phyloP scores from a whole-genome alignment of 768 basidiomycete genomes.

The Trametes punicea region DNA sequence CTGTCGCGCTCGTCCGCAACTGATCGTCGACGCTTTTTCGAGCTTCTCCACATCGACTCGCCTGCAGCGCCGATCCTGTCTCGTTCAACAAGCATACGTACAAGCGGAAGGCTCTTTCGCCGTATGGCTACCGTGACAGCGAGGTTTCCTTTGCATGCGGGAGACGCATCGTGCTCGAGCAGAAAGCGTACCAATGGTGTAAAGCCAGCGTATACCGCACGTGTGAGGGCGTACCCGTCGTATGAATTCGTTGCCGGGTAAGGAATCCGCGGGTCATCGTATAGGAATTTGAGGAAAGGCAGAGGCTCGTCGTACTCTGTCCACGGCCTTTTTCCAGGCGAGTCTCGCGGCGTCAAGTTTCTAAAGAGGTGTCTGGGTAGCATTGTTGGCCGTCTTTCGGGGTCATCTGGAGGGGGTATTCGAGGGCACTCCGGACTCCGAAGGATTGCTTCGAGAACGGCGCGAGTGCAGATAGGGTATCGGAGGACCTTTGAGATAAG shows the following conservation, averaged over 20 bases:
- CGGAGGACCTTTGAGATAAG: conserved; percentile 50
- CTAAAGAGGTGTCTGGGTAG: conserved; percentile 70
- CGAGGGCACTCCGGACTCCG: conserved; percentile 21
- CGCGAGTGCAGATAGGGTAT: conserved; percentile 44
- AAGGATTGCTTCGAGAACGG: conserved; percentile 47
- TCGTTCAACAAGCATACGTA: conserved; percentile 77
- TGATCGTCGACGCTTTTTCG: not conserved
- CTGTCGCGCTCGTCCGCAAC: not conserved
- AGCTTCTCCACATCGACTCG: not conserved
- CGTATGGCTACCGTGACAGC: conserved; percentile 75
- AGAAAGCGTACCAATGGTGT: conserved; percentile 66
- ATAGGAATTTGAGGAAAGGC: conserved; percentile 62
- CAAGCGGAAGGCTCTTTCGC: conserved; percentile 60
- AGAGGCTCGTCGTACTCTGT: conserved; percentile 52
- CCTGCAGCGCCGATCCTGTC: conserved; percentile 22
- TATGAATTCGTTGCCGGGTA: conserved; percentile 59
- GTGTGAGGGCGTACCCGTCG: conserved; percentile 78
- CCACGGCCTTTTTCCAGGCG: conserved; percentile 33
- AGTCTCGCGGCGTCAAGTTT: conserved; percentile 34
- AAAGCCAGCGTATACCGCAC: conserved; percentile 67
- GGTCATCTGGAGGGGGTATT: not conserved
- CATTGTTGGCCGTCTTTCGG: conserved; percentile 32
- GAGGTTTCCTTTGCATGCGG: conserved; percentile 54
- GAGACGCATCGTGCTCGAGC: conserved; percentile 70
- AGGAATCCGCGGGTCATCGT: conserved; percentile 37